Percentiles rank a stretch among this genome's conserved stretches.
These are phyloP conservation scores for Sporisorium scitamineum DNA, from an alignment of 1,284 basidiomycete genomes.

Conservation along the genomic window DNA sequence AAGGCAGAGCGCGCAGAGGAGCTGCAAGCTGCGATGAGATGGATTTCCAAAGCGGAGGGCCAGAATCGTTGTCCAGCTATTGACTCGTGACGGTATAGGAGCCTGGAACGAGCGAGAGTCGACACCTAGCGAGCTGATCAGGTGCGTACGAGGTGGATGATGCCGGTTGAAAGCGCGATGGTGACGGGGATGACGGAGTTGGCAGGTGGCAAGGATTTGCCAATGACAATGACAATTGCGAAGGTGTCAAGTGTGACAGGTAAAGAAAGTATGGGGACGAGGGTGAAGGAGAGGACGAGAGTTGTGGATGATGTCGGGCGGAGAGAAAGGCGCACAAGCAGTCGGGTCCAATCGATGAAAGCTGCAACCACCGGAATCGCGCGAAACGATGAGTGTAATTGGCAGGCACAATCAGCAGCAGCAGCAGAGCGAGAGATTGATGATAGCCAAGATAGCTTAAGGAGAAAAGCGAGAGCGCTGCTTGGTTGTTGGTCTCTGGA, in stretches of 20 bases:
- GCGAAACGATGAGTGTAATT: conserved; percentile 11
- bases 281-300: not conserved
- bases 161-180: conserved; percentile 6
- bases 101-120: not conserved
- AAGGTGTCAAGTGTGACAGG: not conserved
- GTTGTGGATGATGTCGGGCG: conserved; percentile 29
- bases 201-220: not conserved
- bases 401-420: conserved; percentile 7
- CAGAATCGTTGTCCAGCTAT: too few relatives aligned
- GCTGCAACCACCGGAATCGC: conserved; percentile 13
- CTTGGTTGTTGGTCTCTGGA: conserved; percentile 2
- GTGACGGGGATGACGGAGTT: conserved; percentile 1
- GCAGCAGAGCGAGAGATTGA: not conserved
- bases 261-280: not conserved
- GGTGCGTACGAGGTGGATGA: not conserved
- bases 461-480: not conserved
- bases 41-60: too few relatives aligned
- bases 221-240: conserved; percentile 3
- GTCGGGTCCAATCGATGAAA: conserved; percentile 16
- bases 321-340: conserved; percentile 14
- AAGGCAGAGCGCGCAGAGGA: not conserved
- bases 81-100: too few relatives aligned
- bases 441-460: not conserved
- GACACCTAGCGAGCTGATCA: not conserved
- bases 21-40: not conserved